Evolutionary conservation across 148 eudicot species (phyloP), one percentile per base, ranked within the genome.

Genomic region (Dysphania ambrosioides): DNA sequence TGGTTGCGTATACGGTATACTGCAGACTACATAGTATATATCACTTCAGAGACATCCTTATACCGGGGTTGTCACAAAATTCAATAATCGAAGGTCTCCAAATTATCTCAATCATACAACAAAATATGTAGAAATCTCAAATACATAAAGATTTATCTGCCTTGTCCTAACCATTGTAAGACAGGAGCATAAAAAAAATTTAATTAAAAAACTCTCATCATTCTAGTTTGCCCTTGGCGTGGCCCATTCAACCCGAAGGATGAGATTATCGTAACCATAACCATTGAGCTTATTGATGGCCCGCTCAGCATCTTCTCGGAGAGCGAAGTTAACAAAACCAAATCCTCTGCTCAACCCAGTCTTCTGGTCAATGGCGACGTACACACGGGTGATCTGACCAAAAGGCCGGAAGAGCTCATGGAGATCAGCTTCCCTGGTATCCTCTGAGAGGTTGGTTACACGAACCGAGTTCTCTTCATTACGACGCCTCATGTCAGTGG

Each of bases 401-500:
- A 94, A 90, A 5, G 93, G 85, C 71, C 95, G 82, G 85, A 93
- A 93, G 5, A 93, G 89, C 89, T 93, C 98, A 0, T 78, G 92
- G 76, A 93, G 79, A 68, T 93, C 98, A 2, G 93, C 86, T 80
- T 94, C 98, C 61, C 97, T 83, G 8, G 98, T 94, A 83, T 94
- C 98, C 72, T 94, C 98, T 0, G 98, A 94, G 23, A 92, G 86
- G 80, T 94, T 94, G 47, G 96, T 92, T 27, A 92, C 98, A 78
- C 98, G 86, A 19, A 94, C 98, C 0, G 98, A 92, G 83, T 94
- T 94, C 84, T 94, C 98, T 26, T 94, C 97, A 24, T 92, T 92
- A 26, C 98, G 86, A 36, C 98, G 91, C 79, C 96, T 86, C 97
- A 87, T 90, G 75, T 94, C 98, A n/a, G 89, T 78, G 8, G 84